Evolutionary conservation across 2,329 filamentous ascomycete species (phyloP), one percentile per base, ranked within the genome.

Genomic region (Sporothrix phasma): DNA sequence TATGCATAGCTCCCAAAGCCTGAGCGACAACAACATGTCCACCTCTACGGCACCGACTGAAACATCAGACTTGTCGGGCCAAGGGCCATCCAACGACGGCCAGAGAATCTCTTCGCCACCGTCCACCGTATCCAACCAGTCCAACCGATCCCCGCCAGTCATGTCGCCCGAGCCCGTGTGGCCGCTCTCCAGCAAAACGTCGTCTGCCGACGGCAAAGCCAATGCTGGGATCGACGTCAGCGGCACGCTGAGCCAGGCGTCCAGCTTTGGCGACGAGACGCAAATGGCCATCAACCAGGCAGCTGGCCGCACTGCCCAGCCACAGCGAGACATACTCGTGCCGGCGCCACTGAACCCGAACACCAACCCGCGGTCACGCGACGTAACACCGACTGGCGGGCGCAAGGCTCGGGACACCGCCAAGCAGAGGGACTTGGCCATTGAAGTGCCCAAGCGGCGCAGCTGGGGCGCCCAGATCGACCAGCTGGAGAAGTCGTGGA

Each of bases 391-490:
- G 1, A 22, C 56, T 4, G 24, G 7, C n/a, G 24, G 53, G 22
- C 26, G 53, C n/a, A 60, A 62, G 56, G 67, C 67, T 3, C 22
- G 46, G 2, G 64, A 67, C 15, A 45, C 49, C 2, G 66, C 66
- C 11, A 65, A 62, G 45, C 45, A 66, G 17, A 65, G 64, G 19
- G 66, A 68, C 1, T 68, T 81, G 15, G 78, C 78, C 0, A 76
- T 80, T 22, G 75, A 76, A 66, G 74, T 76, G 0, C 75, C 79
- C 1, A 74, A 77, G 22, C 75, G 78, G 41, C 74, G 75, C 53
- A 84, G 81, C 68, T 74, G 83, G 62, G 77, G 78, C 3, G 79
- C 80, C 73, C 77, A 78, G 64, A 74, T 82, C 13, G 78, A 81
- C 39, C 73, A 75, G 62, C 64, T 76, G 6, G 74, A 76, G 51